Base-by-base conservation (phyloP, 441 rosid genomes). In the Adansonia madagascariensis region DNA sequence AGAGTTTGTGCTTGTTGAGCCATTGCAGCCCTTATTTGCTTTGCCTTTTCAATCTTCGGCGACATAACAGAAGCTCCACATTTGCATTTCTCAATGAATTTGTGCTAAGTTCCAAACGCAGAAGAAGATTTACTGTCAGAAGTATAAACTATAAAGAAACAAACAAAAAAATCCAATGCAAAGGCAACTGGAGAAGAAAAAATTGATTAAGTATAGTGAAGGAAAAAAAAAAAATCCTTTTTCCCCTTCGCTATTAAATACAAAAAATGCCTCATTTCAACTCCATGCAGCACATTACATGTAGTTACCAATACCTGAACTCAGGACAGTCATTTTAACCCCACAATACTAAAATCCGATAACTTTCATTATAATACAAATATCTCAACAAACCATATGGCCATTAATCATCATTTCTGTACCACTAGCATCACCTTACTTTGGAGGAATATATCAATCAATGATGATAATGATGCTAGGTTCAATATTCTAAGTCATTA, bases 21-120 rank as follows among this genome's bases (percentile, higher is more conserved):
- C 93, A 91, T 90, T 60, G 87, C 74, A 35, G 91, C 91, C 86
- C 94, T 90, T 72, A 86, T 78, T 87, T 86, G 83, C 87, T 94
- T 93, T 18, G 98, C 94, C 88, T 92, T 91, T 76, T 93, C 98
- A 86, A 97, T 89, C 91, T 89, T 97, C 57, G 97, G 95, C 62
- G 89, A 77, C 97, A 97, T 97, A 76, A 91, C 89, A 66, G 94
- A 88, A 78, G 99, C 98, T 69, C 98, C 98, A 82, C 77, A 82
- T 84, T 93, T 94, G 88, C 95, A 93, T 86, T 91, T 94, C 79
- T 88, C 98, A 71, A 93, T 89, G 76, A 97, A 97, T 82, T 97
- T 97, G 86, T 97, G 99, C 99, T 96, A 80, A 61, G 79, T 78
- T 81, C 77, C 81, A 79, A 80, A 77, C 44, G 76, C 15, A 84